Evolutionary conservation across 1,139 yeast genomes (phyloP).

Genomic region (Meyerozyma guilliermondii): DNA sequence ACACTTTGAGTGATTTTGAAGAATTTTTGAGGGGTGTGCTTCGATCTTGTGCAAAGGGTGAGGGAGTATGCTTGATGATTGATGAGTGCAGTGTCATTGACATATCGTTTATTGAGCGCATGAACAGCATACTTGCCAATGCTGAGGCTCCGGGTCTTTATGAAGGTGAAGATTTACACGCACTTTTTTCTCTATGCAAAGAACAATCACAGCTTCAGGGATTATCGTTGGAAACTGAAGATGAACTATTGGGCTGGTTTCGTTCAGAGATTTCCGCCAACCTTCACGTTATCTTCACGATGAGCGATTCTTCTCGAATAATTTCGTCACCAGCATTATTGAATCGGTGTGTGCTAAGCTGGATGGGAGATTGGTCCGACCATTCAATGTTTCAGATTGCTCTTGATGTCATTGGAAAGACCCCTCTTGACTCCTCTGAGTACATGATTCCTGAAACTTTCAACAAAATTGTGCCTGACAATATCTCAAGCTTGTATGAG

Average conservation of each 20-base stretch:
- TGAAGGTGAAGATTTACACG: conserved; percentile 63
- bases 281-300: conserved; percentile 78
- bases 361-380: conserved; percentile 85
- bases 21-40: conserved; percentile 53
- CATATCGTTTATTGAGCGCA: conserved; percentile 78
- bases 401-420: conserved; percentile 28
- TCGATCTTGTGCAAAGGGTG: conserved; percentile 44
- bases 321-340: conserved; percentile 86
- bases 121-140: conserved; percentile 88
- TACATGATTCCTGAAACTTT: conserved; percentile 25
- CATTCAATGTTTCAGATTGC: conserved; percentile 50
- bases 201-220: conserved; percentile 62
- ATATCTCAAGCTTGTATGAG: conserved; percentile 33
- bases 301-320: conserved; percentile 51
- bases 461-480: conserved; percentile 7
- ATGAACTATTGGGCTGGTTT: conserved; percentile 76
- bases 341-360: conserved; percentile 83
- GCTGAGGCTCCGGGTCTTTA: conserved; percentile 91
- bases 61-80: conserved; percentile 64
- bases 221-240: conserved; percentile 58
- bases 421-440: conserved; percentile 51
- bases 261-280: conserved; percentile 61
- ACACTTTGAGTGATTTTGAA: conserved; percentile 64
- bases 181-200: conserved; percentile 52
- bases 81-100: conserved; percentile 80